Evolutionary conservation across 1,139 yeast genomes (phyloP), one percentile per base, ranked within the genome.

Genomic region (Spathaspora sp.): DNA sequence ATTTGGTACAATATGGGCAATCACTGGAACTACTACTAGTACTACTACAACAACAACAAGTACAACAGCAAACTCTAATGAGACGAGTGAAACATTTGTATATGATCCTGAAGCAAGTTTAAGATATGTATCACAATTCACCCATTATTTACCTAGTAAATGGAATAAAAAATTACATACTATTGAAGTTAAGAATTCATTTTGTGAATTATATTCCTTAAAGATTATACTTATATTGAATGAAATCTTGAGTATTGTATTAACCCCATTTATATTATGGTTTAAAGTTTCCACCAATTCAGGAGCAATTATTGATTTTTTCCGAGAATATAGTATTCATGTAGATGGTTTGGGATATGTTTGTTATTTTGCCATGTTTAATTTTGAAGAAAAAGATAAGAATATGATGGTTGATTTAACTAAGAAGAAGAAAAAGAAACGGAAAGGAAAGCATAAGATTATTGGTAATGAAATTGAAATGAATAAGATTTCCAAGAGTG

Each of bases 291-390:
- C 96, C 11, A 76, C 76, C 43, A 77, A 81, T 42, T 74, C 93
- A 13, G 91, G 89, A 29, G 74, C 81, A 33, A 86, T 93, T 39
- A 80, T 93, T 34, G 98, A 93, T 60, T 93, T 93, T 59, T 89
- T 91, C 64, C 68, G 98, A 47, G 97, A 93, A 51, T 86, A 81
- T 55, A 84, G 96, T 9, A 83, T 90, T 10, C 95, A 91, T 62
- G 89, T 91, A 42, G 98, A 91, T 67, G 98, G 97, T 0, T 70
- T 93, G 40, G 99, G 99, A 0, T 87, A 91, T 58, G 96, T 93
- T 33, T 93, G 99, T 61, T 85, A 89, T 39, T 89, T 84, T 73
- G 98, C 99, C 2, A 87, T 89, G 82, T 95, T 93, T 65, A 87
- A 88, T 56, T 81, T 85, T 51, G 86, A 84, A 54, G 80, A 81